A percentile compares a stretch with the other conserved stretches of the same genome.
Evolutionary conservation across 129 eudicot species (phyloP).

Genomic region (Flaveria trinervia): DNA sequence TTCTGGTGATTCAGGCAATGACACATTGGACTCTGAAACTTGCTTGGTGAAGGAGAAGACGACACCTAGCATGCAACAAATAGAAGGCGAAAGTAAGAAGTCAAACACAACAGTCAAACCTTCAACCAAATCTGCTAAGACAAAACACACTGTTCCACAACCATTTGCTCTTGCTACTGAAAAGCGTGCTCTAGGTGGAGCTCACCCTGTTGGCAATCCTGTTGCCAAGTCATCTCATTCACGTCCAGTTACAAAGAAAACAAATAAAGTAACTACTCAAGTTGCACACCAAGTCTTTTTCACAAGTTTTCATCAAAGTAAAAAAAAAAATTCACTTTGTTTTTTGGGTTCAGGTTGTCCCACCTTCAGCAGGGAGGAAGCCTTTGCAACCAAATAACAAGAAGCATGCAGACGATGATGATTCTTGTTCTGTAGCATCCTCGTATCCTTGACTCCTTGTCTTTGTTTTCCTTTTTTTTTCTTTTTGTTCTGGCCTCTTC

Average conservation of each 20-base stretch:
- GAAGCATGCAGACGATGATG: conserved; percentile 84
- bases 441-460: conserved; percentile 69
- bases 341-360: conserved; percentile 12
- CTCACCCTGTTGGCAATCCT: conserved; percentile 51
- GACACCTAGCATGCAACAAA: conserved; percentile 39
- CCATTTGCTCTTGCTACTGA: conserved; percentile 92
- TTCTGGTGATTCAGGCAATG: conserved; percentile 33
- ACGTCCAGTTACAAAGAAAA: conserved; percentile 37
- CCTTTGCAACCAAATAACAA: conserved; percentile 79
- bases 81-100: conserved; percentile 49
- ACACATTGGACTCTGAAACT: conserved; percentile 26
- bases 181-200: conserved; percentile 64
- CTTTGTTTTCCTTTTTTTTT: not conserved
- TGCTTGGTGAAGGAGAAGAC: conserved; percentile 45
- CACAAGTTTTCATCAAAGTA: not conserved
- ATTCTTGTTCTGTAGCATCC: conserved; percentile 65
- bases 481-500: not conserved
- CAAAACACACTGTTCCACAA: conserved; percentile 67
- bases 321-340: too few relatives aligned
- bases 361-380: conserved; percentile 49
- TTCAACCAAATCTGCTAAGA: conserved; percentile 48
- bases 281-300: not conserved
- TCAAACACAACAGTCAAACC: conserved; percentile 35
- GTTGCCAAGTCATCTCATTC: conserved; percentile 39
- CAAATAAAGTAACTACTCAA: conserved; percentile 47